Evolutionary conservation across 805 yeast species (phyloP).

Genomic region (Zygosaccharomyces rouxii): DNA sequence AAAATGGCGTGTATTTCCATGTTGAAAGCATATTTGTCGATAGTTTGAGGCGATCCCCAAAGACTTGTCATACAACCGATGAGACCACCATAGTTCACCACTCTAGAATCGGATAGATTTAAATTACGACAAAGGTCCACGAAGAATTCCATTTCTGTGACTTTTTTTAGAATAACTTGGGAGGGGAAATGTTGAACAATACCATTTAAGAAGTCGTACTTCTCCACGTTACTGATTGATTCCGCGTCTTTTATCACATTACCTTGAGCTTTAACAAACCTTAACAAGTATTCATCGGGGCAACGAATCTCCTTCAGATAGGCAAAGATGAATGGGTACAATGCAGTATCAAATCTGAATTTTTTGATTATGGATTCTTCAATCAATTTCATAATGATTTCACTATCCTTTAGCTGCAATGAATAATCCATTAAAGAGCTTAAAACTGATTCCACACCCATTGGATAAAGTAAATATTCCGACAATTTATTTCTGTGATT

Average conservation of each 20-base stretch:
- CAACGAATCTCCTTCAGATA: conserved; percentile 31
- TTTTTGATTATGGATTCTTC: conserved; percentile 39
- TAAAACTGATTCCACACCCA: conserved; percentile 22
- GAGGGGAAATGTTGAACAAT: conserved; percentile 23
- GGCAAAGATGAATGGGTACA: conserved; percentile 35
- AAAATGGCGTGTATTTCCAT: conserved; percentile 35
- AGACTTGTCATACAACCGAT: conserved; percentile 31
- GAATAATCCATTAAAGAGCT: conserved; percentile 29
- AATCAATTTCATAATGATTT: conserved; percentile 35
- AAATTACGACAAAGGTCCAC: conserved; percentile 22
- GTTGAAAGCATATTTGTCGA: conserved; percentile 24
- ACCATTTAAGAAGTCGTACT: conserved; percentile 32
- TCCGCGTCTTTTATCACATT: conserved; percentile 12
- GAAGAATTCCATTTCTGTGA: conserved; percentile 34
- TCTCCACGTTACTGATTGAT: conserved; percentile 11
- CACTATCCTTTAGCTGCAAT: conserved; percentile 29
- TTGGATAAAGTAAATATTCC: conserved; percentile 26
- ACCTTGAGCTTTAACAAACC: conserved; percentile 37
- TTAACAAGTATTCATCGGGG: conserved; percentile 32
- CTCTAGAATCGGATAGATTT: conserved; percentile 15
- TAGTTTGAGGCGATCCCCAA: conserved; percentile 29
- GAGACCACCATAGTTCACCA: conserved; percentile 32
- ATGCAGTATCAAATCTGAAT: conserved; percentile 29
- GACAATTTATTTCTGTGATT: conserved; percentile 11
- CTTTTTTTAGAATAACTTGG: conserved; percentile 20